These are phyloP conservation scores for Pestalotiopsis sp. DNA, from an alignment of 2,329 filamentous ascomycete species.

Conservation along the genomic window DNA sequence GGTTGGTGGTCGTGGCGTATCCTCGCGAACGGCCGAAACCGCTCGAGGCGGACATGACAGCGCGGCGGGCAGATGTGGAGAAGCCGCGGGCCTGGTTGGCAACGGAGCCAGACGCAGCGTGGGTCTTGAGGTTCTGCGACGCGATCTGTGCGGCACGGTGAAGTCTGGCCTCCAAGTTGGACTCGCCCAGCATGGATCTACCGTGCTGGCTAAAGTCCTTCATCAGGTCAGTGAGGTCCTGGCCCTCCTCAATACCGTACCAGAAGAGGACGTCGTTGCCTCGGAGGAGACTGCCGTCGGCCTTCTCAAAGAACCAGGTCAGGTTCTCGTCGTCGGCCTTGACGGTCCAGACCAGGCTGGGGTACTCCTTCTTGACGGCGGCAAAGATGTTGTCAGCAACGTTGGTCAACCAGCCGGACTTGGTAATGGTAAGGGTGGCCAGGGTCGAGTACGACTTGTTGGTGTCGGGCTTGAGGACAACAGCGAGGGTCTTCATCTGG, in stretches of 20 bases:
- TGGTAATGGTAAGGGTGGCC: conserved; percentile 89
- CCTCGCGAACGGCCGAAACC: conserved; percentile 37
- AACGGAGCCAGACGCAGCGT: conserved; percentile 42
- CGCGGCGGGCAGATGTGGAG: conserved; percentile 57
- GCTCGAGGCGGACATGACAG: conserved; percentile 26
- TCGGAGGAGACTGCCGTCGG: conserved; percentile 84
- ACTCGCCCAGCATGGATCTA: conserved; percentile 82
- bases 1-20: conserved; percentile 71
- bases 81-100: conserved; percentile 63
- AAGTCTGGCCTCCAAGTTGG: conserved; percentile 84
- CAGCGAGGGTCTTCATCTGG: conserved; percentile 85
- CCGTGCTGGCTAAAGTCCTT: conserved; percentile 83
- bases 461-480: conserved; percentile 75
- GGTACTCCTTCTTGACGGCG: conserved; percentile 89
- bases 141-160: conserved; percentile 74
- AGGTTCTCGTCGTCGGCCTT: conserved; percentile 95
- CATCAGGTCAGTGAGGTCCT: conserved; percentile 44
- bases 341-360: conserved; percentile 93
- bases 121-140: conserved; percentile 47
- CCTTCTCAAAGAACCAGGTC: conserved; percentile 97
- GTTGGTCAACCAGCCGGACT: conserved; percentile 91
- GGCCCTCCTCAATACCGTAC: conserved; percentile 72
- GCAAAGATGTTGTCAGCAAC: conserved; percentile 94
- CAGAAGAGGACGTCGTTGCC: conserved; percentile 93
- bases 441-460: conserved; percentile 75